phyloP scores from a whole-genome alignment of 1,284 basidiomycete species.

The Ustilago bromivora region DNA sequence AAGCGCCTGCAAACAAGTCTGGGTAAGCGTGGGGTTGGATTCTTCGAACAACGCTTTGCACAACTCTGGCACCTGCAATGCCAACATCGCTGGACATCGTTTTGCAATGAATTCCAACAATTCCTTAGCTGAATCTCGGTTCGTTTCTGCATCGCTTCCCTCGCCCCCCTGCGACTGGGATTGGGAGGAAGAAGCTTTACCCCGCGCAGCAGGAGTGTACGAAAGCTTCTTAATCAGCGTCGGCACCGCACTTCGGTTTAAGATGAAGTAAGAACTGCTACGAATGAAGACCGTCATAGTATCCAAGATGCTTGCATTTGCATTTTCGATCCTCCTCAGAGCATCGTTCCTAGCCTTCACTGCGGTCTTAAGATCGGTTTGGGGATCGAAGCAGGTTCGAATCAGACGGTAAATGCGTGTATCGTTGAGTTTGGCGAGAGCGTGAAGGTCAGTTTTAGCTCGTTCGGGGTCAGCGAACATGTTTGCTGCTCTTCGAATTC shows the following conservation, averaged over 20 bases:
- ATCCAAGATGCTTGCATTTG: conserved; percentile 39
- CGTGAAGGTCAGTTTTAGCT: conserved; percentile 80
- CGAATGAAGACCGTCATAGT: conserved; percentile 83
- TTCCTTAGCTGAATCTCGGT: conserved; percentile 59
- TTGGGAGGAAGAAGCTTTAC: conserved; percentile 12
- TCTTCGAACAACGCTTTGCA: conserved; percentile 77
- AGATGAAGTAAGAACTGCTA: conserved; percentile 78
- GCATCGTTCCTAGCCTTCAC: conserved; percentile 74
- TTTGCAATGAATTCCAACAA: conserved; percentile 78
- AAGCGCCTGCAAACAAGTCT: conserved; percentile 71
- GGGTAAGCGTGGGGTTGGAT: conserved; percentile 75
- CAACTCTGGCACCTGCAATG: conserved; percentile 81
- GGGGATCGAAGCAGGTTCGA: conserved; percentile 82
- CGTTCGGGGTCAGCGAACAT: conserved; percentile 76
- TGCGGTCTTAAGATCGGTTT: conserved; percentile 83
- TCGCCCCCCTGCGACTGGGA: conserved; percentile 25
- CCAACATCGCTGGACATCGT: conserved; percentile 80
- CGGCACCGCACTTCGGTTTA: conserved; percentile 87
- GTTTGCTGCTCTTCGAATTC: conserved; percentile 33
- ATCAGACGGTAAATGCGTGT: conserved; percentile 85
- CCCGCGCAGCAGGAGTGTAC: conserved; percentile 12
- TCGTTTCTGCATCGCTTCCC: conserved; percentile 41
- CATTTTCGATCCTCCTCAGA: conserved; percentile 48
- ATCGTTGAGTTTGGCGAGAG: conserved; percentile 90
- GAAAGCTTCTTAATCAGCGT: conserved; percentile 73